phyloP scores from a whole-genome alignment of 208 protist genomes.

The Paratrypanosoma confusum region DNA sequence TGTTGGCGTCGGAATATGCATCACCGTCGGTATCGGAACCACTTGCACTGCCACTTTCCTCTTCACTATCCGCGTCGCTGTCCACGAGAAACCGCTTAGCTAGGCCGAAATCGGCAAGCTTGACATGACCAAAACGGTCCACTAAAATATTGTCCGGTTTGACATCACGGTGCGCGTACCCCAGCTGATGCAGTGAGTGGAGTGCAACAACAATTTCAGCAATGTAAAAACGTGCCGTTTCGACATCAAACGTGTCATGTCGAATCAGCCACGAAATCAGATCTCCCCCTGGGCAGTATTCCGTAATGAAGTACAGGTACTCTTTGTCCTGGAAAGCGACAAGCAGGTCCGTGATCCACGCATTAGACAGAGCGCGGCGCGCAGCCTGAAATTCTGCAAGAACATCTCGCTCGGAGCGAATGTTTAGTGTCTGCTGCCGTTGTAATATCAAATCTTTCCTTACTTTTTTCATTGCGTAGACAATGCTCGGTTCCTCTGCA shows the following conservation, averaged over 20 bases:
- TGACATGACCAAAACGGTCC: slow-evolving; percentile 32
- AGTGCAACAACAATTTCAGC: slow-evolving; percentile 84
- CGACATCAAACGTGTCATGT: slow-evolving; percentile 82
- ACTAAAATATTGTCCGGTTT: slow-evolving; percentile 47
- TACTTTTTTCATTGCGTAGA: slow-evolving; percentile 89
- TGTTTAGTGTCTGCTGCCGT: slow-evolving; percentile 76
- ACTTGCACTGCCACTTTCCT: too few relatives aligned
- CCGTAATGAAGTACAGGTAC: slow-evolving; percentile 91
- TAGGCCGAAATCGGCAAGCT: slow-evolving; percentile 51
- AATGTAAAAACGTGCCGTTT: slow-evolving; percentile 64
- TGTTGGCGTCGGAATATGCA: slow-evolving; percentile 5
- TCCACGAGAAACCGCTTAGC: slow-evolving; percentile 9
- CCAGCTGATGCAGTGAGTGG: slow-evolving; percentile 83
- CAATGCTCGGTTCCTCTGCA: slow-evolving; percentile 47
- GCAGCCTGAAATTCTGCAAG: slow-evolving; percentile 25
- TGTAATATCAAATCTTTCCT: slow-evolving; percentile 84
- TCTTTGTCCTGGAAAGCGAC: slow-evolving; percentile 83
- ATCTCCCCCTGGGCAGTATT: slow-evolving; percentile 91
- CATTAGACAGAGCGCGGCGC: slow-evolving; percentile 8
- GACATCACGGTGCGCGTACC: slow-evolving; percentile 36
- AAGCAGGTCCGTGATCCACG: slow-evolving; percentile 81
- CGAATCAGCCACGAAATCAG: slow-evolving; percentile 93
- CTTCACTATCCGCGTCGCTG: too few relatives aligned
- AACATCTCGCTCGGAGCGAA: slow-evolving; percentile 77
- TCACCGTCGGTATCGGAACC: background rate